Conservation (phyloP, 2,329 filamentous ascomycete genomes). For the Dothiorella sarmentorum region DNA sequence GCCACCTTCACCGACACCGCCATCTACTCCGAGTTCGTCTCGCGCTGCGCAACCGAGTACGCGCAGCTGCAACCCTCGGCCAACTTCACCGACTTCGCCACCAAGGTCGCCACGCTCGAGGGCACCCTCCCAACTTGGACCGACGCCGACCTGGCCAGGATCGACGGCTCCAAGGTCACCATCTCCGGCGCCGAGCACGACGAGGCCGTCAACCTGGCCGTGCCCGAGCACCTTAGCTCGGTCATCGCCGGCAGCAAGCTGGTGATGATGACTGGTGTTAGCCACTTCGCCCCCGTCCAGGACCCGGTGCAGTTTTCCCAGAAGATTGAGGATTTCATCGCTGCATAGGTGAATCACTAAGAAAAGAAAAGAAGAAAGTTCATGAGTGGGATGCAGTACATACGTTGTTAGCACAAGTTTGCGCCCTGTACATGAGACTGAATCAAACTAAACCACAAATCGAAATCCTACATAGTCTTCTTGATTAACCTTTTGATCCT, state of each 20-base stretch:
- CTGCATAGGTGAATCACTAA: not conserved
- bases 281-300: slow-evolving; percentile 45
- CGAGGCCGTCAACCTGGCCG: slow-evolving; percentile 42
- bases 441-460: too few relatives aligned
- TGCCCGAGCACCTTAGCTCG: slow-evolving; percentile 34
- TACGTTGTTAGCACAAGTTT: too few relatives aligned
- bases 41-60: slow-evolving; percentile 38
- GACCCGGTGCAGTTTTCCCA: slow-evolving; percentile 30
- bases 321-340: slow-evolving; percentile 19
- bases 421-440: too few relatives aligned
- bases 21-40: slow-evolving; percentile 36
- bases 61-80: slow-evolving; percentile 34
- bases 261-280: slow-evolving; percentile 37
- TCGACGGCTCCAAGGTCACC: slow-evolving; percentile 28
- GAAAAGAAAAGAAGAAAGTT: not conserved
- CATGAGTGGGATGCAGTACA: not conserved
- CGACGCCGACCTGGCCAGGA: slow-evolving; percentile 23
- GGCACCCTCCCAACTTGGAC: slow-evolving; percentile 34
- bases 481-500: too few relatives aligned
- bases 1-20: slow-evolving; percentile 32
- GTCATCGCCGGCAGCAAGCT: slow-evolving; percentile 40
- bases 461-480: too few relatives aligned
- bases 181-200: slow-evolving; percentile 31
- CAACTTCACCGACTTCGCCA: slow-evolving; percentile 38
- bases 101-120: slow-evolving; percentile 39